Conservation (phyloP, 1,284 basidiomycete genomes). For the Erythrobasidium hasegawianum region DNA sequence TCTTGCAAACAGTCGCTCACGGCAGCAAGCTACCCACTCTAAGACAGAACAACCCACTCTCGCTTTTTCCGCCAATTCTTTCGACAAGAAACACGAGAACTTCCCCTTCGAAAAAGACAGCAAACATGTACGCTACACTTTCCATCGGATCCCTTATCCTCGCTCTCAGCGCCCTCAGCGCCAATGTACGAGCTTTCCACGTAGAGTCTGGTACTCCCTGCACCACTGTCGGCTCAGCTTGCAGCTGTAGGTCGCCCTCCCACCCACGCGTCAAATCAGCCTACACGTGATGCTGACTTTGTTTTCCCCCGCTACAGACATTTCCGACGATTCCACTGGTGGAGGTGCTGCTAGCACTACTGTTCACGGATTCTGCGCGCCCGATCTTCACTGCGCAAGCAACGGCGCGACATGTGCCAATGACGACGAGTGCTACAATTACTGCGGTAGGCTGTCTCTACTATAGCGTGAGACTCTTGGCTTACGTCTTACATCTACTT, state of each 20-base stretch:
- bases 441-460: constrained; percentile 25
- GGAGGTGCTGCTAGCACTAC: constrained; percentile 16
- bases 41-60: constrained; percentile 5
- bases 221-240: constrained; percentile 23
- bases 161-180: constrained; percentile 25
- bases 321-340: constrained; percentile 24
- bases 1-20: background rate
- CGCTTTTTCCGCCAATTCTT: background rate
- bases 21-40: background rate
- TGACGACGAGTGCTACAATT: constrained; percentile 33
- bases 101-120: background rate
- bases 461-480: background rate
- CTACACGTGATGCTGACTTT: no score
- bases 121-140: constrained; percentile 22
- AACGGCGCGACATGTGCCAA: constrained; percentile 24
- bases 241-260: constrained; percentile 26
- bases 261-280: background rate
- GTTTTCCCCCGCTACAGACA: background rate
- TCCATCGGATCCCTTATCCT: constrained; percentile 25
- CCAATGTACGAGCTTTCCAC: constrained; percentile 26
- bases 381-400: constrained; percentile 25
- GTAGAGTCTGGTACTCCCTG: constrained; percentile 28
- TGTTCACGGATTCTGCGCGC: constrained; percentile 28
- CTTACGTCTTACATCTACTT: no score
- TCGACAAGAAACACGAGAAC: background rate